Base-by-base conservation (phyloP, 1,284 basidiomycete species). In the Golubevia sp. region DNA sequence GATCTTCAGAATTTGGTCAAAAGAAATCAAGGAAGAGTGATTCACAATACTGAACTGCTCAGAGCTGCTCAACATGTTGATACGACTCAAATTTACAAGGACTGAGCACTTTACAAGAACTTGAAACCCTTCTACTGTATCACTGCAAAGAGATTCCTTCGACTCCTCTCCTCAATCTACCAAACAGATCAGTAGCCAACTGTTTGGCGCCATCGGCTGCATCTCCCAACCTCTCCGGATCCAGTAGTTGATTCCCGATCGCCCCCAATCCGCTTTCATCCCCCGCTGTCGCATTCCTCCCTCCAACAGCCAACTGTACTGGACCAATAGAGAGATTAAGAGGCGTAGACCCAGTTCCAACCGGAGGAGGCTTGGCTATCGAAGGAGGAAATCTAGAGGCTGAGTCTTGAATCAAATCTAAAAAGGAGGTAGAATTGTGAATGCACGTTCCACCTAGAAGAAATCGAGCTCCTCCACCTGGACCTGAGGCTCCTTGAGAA, bases 361-460 rank as follows among this genome's bases (percentile, higher is more conserved):
- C 65, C n/a, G 66, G 52, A 3, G 73, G 71, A 7, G 76, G 71
- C n/a, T 71, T 67, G 18, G 74, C 63, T 8, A 79, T 59, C 21
- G 61, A 48, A 11, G 62, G 49, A 18, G 76, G 73, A 30, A 79
- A 77, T 13, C 69, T 67, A 8, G 74, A 66, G 2, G 79, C 79
- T 2, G 76, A 70, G 53, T 78, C 70, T 58, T 78, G 76, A 7
- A 81, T 55, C 71, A 82, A 74, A 55, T 74, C 70, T 38, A 83
- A 66, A 51, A 74, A 83, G 4, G 72, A 63, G 34, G 27, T 59
- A 38, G 70, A 72, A 65, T 75, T 75, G 63, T 76, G 80, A 48
- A 83, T 62, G 13, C 71, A 75, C 20, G 68, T 76, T 44, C 80
- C 80, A 20, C 80, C 80, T 13, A 83, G 68, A 15, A 83, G 54